phyloP scores from a whole-genome alignment of 306 rosid genomes.

The Pyrus betulifolia region DNA sequence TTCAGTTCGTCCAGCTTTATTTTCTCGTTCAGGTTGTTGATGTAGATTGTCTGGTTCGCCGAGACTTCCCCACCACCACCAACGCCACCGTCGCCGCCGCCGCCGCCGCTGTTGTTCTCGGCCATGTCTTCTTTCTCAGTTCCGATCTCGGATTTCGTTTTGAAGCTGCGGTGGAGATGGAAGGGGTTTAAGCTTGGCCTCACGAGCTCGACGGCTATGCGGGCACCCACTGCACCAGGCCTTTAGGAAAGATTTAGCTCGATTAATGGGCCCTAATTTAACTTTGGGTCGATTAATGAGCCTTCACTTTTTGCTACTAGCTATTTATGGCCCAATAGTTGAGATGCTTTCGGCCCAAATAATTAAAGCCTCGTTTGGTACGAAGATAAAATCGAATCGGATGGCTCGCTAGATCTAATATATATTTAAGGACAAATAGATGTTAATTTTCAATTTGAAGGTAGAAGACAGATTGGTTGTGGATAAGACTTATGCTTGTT shows the following conservation, averaged over 20 bases:
- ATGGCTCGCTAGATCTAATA: too few relatives aligned
- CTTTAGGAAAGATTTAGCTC: not conserved
- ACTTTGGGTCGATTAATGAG: not conserved
- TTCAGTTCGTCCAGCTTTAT: constrained; percentile 92
- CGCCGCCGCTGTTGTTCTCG: constrained; percentile 43
- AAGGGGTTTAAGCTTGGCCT: not conserved
- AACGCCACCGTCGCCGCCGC: constrained; percentile 13
- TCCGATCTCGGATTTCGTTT: not conserved
- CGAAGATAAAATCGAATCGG: too few relatives aligned
- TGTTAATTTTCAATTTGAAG: too few relatives aligned
- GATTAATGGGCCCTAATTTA: not conserved
- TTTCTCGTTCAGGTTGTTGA: constrained; percentile 93
- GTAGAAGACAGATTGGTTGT: too few relatives aligned
- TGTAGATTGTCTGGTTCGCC: constrained; percentile 75
- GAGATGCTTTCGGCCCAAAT: not conserved
- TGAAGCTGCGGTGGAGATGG: not conserved
- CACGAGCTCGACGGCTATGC: not conserved
- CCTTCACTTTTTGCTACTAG: not conserved
- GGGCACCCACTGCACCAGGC: not conserved
- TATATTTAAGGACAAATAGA: too few relatives aligned
- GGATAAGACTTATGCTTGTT: too few relatives aligned
- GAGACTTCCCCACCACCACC: constrained; percentile 26
- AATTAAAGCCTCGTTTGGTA: not conserved
- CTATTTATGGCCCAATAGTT: not conserved
- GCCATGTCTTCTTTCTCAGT: constrained; percentile 32